Percentiles rank a stretch among this genome's conserved stretches.
Evolutionary conservation across 2,329 filamentous ascomycete genomes (phyloP).

Genomic region (Trichoderma brevicompactum): DNA sequence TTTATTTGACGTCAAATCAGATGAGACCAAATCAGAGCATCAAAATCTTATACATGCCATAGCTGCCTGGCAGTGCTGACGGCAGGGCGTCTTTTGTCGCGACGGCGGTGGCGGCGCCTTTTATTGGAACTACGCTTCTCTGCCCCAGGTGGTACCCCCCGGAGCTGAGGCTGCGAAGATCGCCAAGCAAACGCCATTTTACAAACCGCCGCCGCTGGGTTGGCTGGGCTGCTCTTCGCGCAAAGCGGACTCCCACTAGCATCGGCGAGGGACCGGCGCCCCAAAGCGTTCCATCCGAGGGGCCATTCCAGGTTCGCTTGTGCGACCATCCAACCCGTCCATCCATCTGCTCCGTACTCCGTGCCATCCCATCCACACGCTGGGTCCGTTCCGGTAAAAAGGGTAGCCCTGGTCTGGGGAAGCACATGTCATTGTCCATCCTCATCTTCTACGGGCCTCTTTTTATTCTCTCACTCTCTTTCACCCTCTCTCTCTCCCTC

Average conservation of each 20-base stretch:
- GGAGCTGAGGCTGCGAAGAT: constrained; percentile 21
- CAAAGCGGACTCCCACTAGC: constrained; percentile 3
- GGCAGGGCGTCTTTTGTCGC: neutral
- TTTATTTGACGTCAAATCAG: neutral
- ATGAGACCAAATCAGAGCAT: neutral
- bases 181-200: constrained; percentile 27
- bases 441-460: constrained; percentile 4
- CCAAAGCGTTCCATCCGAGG: constrained; percentile 14
- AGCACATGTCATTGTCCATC: constrained; percentile 30
- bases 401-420: constrained; percentile 29
- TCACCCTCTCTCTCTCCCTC: constrained; percentile 30
- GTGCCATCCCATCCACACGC: neutral
- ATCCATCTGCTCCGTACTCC: neutral
- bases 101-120: constrained; percentile 12
- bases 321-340: constrained; percentile 14
- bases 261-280: constrained; percentile 28
- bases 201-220: constrained; percentile 16
- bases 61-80: neutral
- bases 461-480: constrained; percentile 28
- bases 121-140: neutral
- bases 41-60: neutral
- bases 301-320: constrained; percentile 16
- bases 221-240: neutral
- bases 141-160: neutral
- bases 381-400: constrained; percentile 29